Evolutionary conservation across 176 grass and related monocot species (phyloP).

Genomic region (Phoenix roebelenii): DNA sequence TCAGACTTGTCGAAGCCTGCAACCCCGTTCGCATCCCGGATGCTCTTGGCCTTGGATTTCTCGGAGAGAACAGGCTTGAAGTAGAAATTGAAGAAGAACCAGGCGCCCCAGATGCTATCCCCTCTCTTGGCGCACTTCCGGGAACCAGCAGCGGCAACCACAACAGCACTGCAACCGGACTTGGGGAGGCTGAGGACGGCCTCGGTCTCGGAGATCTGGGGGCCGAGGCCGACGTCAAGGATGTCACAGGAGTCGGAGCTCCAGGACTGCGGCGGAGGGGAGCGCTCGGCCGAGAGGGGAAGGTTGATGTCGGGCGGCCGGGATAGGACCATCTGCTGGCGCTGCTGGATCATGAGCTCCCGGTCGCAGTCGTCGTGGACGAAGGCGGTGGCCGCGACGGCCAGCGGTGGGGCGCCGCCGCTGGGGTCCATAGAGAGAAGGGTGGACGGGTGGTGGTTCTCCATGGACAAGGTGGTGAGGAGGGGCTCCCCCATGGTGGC

Average conservation of each 20-base stretch:
- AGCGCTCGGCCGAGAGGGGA: conserved; percentile 40
- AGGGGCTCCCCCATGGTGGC: conserved; percentile 48
- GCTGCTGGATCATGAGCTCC: conserved; percentile 36
- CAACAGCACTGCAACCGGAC: conserved; percentile 18
- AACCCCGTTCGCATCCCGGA: conserved; percentile 13
- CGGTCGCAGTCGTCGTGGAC: conserved; percentile 4
- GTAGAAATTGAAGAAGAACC: conserved; percentile 22
- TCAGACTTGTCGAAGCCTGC: conserved; percentile 9
- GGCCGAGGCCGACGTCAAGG: conserved; percentile 42
- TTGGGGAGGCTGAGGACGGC: conserved; percentile 35
- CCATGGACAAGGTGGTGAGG: conserved; percentile 60
- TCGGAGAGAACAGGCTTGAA: conserved; percentile 11
- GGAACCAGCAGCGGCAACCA: background rate
- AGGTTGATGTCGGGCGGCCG: conserved; percentile 60
- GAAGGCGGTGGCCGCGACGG: conserved; percentile 5
- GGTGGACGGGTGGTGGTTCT: conserved; percentile 57
- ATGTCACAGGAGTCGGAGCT: conserved; percentile 33
- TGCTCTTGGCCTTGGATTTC: conserved; percentile 16
- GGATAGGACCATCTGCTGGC: conserved; percentile 14
- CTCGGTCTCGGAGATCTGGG: conserved; percentile 47
- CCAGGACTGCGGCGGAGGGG: conserved; percentile 22
- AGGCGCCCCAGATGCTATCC: conserved; percentile 19
- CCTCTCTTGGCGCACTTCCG: conserved; percentile 16
- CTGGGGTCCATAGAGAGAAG: conserved; percentile 65
- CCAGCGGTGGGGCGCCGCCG: conserved; percentile 7